These are phyloP conservation scores for Emydomyces testavorans DNA, from an alignment of 2,329 filamentous ascomycete genomes.

Conservation along the genomic window DNA sequence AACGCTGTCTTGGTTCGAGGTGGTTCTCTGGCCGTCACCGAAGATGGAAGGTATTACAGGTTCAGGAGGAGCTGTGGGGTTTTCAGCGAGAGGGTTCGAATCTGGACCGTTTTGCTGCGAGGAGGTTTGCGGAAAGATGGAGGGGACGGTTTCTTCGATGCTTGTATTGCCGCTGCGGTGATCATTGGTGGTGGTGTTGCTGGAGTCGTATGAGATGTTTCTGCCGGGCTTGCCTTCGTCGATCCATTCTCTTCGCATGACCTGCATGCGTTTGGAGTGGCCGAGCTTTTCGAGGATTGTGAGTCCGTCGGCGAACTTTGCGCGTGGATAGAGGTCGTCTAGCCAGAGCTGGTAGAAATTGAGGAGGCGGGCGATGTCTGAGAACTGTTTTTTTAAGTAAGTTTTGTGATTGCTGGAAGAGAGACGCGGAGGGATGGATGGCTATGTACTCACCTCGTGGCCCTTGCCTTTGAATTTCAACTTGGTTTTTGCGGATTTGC, in stretches of 20 bases:
- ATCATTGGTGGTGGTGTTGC: neutral
- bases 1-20: neutral
- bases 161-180: neutral
- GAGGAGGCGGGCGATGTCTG: slow-evolving; percentile 68
- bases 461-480: slow-evolving; percentile 85
- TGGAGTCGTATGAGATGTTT: neutral
- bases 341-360: slow-evolving; percentile 95
- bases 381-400: slow-evolving; percentile 65
- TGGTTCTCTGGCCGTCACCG: neutral
- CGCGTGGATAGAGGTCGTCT: slow-evolving; percentile 88
- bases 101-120: neutral
- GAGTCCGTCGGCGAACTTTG: slow-evolving; percentile 81
- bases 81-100: neutral
- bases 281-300: slow-evolving; percentile 87
- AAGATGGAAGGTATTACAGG: slow-evolving; percentile 12
- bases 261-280: slow-evolving; percentile 66
- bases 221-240: slow-evolving; percentile 46
- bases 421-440: no score
- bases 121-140: neutral
- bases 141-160: neutral
- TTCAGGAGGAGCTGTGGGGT: neutral
- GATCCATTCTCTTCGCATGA: slow-evolving; percentile 71
- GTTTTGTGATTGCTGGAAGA: no score
- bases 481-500: slow-evolving; percentile 54
- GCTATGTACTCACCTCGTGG: slow-evolving; percentile 62